Base-by-base conservation (phyloP, 2,329 filamentous ascomycete species). In the Botrytis porri region DNA sequence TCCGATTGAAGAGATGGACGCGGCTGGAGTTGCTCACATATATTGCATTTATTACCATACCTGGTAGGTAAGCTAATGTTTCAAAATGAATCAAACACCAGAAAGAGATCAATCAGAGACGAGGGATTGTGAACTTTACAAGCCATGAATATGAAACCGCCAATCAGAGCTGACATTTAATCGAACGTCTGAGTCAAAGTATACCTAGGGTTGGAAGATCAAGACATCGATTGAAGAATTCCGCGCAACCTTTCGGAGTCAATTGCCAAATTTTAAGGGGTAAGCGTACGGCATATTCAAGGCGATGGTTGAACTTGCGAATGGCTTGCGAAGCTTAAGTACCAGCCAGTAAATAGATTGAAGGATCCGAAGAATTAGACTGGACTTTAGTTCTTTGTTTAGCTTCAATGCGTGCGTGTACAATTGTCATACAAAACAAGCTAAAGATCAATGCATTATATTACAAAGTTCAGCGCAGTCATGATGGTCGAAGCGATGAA, bases 391-490 rank as follows among this genome's bases (percentile, higher is more conserved):
- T 32, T 54, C 43, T 48, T 64, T 64, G n/a, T 62, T 48, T 35
- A 37, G 35, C 59, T 65, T 39, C 12, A 7, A 35, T 41, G 69
- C 60, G 43, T 71, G 69, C 60, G 51, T 41, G 66, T 60, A 45
- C 66, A 39, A 64, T n/a, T 37, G 6, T 35, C 35, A 64, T 64
- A 65, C 54, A 57, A 71, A 71, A 71, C 69, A 71, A 71, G 60
- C n/a, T 45, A 45, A 22, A 48, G 62, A 67, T 71, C 60, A 71
- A 71, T 64, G 69, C 69, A 65, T 71, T 71, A 59, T 37, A 48
- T 37, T 65, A 3, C 14, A 57, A 59, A 41, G 69, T 54, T 43
- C 69, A 32, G 43, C 43, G 25, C 37, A 59, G 25, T 61, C 67
- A 25, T 12, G 29, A 69, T 41, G 25, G 39, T 20, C 51, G 29